phyloP scores from a whole-genome alignment of 1,284 basidiomycete genomes.

The Pholiota adiposa region DNA sequence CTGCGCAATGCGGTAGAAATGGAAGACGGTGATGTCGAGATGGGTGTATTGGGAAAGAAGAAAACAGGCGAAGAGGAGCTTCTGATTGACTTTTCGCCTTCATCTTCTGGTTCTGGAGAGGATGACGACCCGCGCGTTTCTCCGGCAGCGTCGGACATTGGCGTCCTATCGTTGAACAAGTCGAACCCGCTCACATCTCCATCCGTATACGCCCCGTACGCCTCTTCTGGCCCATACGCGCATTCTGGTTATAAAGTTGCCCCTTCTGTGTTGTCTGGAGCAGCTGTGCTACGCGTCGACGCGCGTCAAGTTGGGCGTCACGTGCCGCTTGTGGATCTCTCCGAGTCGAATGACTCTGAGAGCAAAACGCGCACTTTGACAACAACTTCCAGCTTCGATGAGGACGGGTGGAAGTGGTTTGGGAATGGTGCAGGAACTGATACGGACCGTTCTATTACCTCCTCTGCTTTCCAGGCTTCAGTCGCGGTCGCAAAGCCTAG shows the following conservation, averaged over 20 bases:
- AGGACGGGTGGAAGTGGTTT: constrained; percentile 24
- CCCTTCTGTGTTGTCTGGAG: not conserved
- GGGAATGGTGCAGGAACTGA: not conserved
- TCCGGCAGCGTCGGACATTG: constrained; percentile 24
- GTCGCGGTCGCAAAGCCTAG: not conserved
- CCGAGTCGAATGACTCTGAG: not conserved
- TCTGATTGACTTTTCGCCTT: constrained; percentile 28
- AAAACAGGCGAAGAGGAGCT: constrained; percentile 21
- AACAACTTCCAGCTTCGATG: not conserved
- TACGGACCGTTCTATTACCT: not conserved
- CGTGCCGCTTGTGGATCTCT: constrained; percentile 23
- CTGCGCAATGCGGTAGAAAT: constrained; percentile 18
- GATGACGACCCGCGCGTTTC: constrained; percentile 18
- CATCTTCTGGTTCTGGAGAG: constrained; percentile 15
- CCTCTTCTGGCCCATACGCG: not conserved
- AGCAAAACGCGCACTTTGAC: no score
- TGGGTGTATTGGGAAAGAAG: not conserved
- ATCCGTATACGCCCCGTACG: not conserved
- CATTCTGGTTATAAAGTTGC: not conserved
- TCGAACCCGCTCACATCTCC: not conserved
- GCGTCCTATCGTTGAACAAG: not conserved
- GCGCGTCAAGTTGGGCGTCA: constrained; percentile 16
- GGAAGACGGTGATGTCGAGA: constrained; percentile 11
- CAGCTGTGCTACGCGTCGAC: constrained; percentile 4
- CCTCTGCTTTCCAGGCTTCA: not conserved